phyloP scores from a whole-genome alignment of 1,139 yeast species.

The Saccharomyces hybrid region DNA sequence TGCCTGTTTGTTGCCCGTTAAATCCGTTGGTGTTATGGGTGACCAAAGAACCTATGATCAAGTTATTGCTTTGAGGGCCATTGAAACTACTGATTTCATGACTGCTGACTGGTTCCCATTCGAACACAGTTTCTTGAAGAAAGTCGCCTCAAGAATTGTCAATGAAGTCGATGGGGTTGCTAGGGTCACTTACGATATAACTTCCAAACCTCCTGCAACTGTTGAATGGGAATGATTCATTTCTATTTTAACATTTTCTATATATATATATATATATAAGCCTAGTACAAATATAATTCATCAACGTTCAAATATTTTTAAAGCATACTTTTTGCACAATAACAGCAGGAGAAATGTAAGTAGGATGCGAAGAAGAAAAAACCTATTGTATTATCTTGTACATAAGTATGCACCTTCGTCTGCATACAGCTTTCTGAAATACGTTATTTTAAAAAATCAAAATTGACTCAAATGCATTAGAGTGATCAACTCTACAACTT shows the following conservation, averaged over 20 bases:
- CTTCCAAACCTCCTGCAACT: constrained; percentile 98
- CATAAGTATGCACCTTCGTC: neutral
- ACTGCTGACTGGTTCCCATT: constrained; percentile 98
- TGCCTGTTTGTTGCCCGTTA: constrained; percentile 93
- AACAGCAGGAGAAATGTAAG: neutral
- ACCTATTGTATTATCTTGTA: neutral
- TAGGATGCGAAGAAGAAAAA: neutral
- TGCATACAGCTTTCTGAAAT: neutral
- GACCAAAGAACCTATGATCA: constrained; percentile 99
- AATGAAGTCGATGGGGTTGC: constrained; percentile 99
- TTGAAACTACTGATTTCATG: constrained; percentile 97
- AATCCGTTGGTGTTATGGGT: constrained; percentile 99
- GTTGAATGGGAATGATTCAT: constrained; percentile 88
- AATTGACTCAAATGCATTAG: constrained; percentile 60
- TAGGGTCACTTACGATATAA: constrained; percentile 96
- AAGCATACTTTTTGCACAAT: neutral
- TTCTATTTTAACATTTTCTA: neutral
- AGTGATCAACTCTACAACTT: constrained; percentile 53
- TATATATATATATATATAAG: too few relatives aligned
- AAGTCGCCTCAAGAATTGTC: constrained; percentile 90
- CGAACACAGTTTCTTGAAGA: constrained; percentile 86
- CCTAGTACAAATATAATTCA: neutral
- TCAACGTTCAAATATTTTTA: neutral
- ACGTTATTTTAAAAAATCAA: constrained; percentile 35
- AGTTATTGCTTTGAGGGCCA: constrained; percentile 97